Evolutionary conservation across 2,329 filamentous ascomycete species (phyloP).

Genomic region (Biscogniauxia marginata): DNA sequence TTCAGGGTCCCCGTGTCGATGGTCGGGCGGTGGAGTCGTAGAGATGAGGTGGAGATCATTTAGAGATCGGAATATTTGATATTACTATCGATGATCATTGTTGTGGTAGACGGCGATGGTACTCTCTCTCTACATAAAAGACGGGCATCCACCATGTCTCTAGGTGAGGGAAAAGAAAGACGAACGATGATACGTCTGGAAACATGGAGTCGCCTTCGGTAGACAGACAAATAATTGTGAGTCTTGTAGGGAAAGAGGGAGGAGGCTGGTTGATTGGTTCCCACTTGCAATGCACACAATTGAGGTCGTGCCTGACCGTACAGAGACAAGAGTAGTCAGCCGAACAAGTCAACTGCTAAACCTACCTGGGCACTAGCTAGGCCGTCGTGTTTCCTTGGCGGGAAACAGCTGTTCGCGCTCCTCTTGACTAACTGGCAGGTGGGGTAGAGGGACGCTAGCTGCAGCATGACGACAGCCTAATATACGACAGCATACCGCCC

Average conservation of each 20-base stretch:
- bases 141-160: no score
- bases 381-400: background rate
- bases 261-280: background rate
- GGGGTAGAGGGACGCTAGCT: background rate
- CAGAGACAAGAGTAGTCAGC: background rate
- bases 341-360: background rate
- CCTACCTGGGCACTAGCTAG: no score
- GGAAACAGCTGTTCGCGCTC: background rate
- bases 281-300: background rate
- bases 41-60: background rate
- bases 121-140: no score
- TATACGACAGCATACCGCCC: background rate
- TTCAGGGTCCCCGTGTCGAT: background rate
- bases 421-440: background rate
- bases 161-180: background rate
- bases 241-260: background rate
- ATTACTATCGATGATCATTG: background rate
- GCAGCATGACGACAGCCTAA: background rate
- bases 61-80: background rate
- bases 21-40: background rate
- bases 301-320: background rate
- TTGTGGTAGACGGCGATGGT: no score
- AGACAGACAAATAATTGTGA: background rate
- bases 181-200: background rate
- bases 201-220: background rate